These are phyloP conservation scores for Agarophyton chilense DNA, from an alignment of 23 red algal species.

Conservation along the genomic window DNA sequence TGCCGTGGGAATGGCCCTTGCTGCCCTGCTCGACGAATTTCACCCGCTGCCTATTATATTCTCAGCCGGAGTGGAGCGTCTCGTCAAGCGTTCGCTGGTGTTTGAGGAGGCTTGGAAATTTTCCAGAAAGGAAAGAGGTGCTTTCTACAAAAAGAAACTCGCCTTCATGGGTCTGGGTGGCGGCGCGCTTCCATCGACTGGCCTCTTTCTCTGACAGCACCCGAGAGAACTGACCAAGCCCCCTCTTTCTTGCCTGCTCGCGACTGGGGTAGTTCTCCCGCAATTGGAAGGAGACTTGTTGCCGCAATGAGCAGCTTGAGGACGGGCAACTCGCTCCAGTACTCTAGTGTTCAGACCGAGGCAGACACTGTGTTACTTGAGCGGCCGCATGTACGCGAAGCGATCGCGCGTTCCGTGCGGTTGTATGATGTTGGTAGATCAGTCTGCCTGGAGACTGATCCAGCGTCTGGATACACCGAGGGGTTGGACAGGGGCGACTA, in stretches of 20 bases:
- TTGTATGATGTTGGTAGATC: background rate
- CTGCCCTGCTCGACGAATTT: background rate
- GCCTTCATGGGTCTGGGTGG: constrained; percentile 23
- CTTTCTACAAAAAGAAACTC: constrained; percentile 5
- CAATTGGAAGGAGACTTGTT: background rate
- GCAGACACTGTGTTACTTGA: background rate
- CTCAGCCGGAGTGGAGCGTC: background rate
- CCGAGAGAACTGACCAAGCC: background rate
- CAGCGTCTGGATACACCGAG: background rate
- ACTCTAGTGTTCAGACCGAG: background rate
- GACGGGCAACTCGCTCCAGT: background rate
- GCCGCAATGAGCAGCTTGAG: background rate
- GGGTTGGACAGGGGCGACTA: background rate
- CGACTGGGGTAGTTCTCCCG: background rate
- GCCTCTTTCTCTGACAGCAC: too few relatives aligned
- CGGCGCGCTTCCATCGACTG: too few relatives aligned
- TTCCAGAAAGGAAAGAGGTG: background rate
- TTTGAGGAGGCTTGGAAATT: background rate
- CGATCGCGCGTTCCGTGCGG: background rate
- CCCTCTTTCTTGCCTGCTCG: background rate
- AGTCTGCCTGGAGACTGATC: background rate
- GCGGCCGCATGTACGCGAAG: background rate
- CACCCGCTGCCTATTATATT: background rate
- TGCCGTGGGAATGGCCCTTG: background rate
- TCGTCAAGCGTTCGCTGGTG: background rate